Percentiles rank a stretch among this genome's conserved stretches.
These are phyloP conservation scores for Filosporella fistucella DNA, from an alignment of 495 filamentous ascomycete species.

Conservation along the genomic window DNA sequence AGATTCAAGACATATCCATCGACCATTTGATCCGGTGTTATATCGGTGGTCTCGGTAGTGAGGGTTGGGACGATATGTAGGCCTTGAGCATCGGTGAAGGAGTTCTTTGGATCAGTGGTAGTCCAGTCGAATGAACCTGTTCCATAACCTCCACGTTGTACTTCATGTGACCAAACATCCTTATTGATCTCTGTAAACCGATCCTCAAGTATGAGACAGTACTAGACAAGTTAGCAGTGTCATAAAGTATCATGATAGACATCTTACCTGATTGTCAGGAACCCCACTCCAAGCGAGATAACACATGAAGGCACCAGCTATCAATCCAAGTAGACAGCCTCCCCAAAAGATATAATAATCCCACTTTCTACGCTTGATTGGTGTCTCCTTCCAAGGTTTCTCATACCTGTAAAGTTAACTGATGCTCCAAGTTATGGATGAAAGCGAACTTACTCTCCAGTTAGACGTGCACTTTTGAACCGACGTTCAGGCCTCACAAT, in stretches of 20 bases:
- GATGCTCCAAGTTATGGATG: neutral
- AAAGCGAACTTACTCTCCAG: neutral
- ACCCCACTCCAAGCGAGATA: neutral
- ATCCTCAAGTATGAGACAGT: slow-evolving; percentile 36
- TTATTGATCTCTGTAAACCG: slow-evolving; percentile 31
- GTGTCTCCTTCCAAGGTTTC: neutral
- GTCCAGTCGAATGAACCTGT: slow-evolving; percentile 42
- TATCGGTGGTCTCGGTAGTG: slow-evolving; percentile 30
- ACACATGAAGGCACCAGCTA: neutral
- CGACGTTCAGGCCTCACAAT: neutral
- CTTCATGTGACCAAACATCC: slow-evolving; percentile 30
- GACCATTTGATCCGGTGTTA: slow-evolving; percentile 28
- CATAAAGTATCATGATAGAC: neutral
- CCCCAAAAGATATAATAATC: slow-evolving; percentile 3
- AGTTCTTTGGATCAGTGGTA: slow-evolving; percentile 35
- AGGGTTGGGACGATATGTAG: slow-evolving; percentile 43
- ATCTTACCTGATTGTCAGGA: neutral
- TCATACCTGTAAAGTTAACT: neutral
- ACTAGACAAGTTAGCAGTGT: slow-evolving; percentile 13
- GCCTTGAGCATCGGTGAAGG: slow-evolving; percentile 33
- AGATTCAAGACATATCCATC: slow-evolving; percentile 31
- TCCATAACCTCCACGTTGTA: slow-evolving; percentile 32
- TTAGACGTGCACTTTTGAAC: slow-evolving; percentile 1
- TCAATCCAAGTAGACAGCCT: neutral
- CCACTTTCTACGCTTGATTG: slow-evolving; percentile 1